Evolutionary conservation across 257 asterid species (phyloP), one percentile per base, ranked within the genome.

Genomic region (Euphrasia confusa): DNA sequence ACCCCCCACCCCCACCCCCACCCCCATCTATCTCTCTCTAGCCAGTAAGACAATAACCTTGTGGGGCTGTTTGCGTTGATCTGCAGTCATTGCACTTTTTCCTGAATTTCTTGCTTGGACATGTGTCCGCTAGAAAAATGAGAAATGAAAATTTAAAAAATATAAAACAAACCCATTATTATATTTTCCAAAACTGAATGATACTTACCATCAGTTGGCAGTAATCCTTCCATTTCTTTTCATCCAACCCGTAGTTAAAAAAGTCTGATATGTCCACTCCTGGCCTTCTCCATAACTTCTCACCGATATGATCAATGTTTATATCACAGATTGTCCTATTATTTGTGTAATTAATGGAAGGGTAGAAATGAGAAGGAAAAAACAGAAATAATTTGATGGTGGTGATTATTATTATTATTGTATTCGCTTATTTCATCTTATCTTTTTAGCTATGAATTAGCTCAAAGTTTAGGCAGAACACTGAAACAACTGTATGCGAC

Each of bases 231-330:
- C 80, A 75, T 35, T 48, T 58, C 60, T 68, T 55, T 65, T 75
- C 80, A 45, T 71, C 69, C 60, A 75, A 64, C 26, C 72, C 74
- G 2, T 63, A 75, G 77, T 75, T 75, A 67, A 75, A 75, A 76
- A 67, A 75, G 68, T 75, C 66, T 12, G 74, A 59, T 42, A 37
- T 24, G 68, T 75, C 70, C 33, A 26, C 74, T 17, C 71, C 71
- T 40, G 71, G 74, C 65, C 67, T 67, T 58, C 74, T 71, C 80
- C 80, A 75, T 65, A 45, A 40, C 48, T 63, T 75, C 27, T 58
- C 68, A 53, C 56, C 53, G 24, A 75, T 42, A 6, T 45, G 47
- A 37, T 75, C 74, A 39, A 67, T 52, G 71, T 63, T 52, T 26
- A 72, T 53, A 45, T 72, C 72, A 44, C 61, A 66, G 33, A 67